Evolutionary conservation across 768 basidiomycete genomes (phyloP).

Genomic region (Inosperma sp.): DNA sequence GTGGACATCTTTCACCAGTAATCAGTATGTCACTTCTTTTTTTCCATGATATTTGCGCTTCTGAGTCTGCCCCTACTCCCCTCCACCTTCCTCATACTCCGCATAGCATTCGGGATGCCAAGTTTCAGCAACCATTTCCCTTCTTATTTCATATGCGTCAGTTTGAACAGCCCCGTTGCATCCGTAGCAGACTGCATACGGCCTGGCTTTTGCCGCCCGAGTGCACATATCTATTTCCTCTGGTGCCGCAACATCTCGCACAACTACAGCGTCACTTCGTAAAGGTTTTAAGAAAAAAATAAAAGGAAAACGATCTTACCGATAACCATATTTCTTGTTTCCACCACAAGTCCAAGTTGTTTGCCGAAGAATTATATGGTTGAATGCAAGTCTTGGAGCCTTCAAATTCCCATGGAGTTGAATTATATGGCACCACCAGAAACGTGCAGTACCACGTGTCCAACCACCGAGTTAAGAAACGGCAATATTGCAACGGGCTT

Average conservation of each 20-base stretch:
- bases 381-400: background rate
- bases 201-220: background rate
- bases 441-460: background rate
- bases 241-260: background rate
- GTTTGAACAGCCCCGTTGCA: conserved; percentile 6
- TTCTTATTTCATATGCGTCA: background rate
- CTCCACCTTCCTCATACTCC: background rate
- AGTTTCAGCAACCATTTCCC: background rate
- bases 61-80: too few species aligned
- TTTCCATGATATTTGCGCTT: too few species aligned
- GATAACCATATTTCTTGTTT: too few species aligned
- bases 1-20: conserved; percentile 13
- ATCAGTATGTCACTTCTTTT: background rate
- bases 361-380: too few species aligned
- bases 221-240: background rate
- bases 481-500: too few species aligned
- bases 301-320: too few species aligned
- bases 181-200: conserved; percentile 6
- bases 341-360: too few species aligned
- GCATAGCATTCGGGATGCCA: conserved; percentile 12
- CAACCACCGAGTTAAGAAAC: too few species aligned
- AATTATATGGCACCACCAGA: background rate
- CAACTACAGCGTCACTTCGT: too few species aligned
- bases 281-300: too few species aligned
- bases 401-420: background rate